Evolutionary conservation across 768 basidiomycete species (phyloP).

Genomic region (Boletus rubropictus): DNA sequence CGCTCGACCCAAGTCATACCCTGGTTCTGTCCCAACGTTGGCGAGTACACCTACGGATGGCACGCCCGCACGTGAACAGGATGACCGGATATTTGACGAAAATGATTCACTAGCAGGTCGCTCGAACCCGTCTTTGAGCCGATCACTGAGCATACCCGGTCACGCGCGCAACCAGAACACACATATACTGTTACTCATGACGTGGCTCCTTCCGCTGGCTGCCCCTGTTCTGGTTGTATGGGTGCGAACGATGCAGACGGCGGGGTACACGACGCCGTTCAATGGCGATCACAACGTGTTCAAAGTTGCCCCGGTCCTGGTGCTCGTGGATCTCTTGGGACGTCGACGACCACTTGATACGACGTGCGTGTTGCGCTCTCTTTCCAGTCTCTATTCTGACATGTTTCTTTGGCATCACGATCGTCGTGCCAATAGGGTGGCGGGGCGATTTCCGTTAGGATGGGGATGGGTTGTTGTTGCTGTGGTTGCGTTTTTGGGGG

Average conservation of each 20-base stretch:
- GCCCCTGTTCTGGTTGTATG: constrained; percentile 82
- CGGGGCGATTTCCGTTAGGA: constrained; percentile 29
- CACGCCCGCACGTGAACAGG: constrained; percentile 17
- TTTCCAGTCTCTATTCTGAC: neutral
- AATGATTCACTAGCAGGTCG: constrained; percentile 7
- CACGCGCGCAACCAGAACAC: constrained; percentile 45
- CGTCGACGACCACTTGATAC: constrained; percentile 42
- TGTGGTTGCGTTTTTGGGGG: constrained; percentile 53
- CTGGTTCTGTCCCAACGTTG: constrained; percentile 25
- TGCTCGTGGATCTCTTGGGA: constrained; percentile 57
- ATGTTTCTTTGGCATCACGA: neutral
- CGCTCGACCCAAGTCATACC: constrained; percentile 10
- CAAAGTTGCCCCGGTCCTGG: constrained; percentile 56
- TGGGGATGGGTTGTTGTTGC: constrained; percentile 53
- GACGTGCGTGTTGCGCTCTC: constrained; percentile 31
- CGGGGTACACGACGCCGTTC: constrained; percentile 74
- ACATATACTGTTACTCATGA: constrained; percentile 70
- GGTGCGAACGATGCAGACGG: constrained; percentile 79
- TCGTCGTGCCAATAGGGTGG: constrained; percentile 4
- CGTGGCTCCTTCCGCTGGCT: constrained; percentile 71
- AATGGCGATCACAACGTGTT: constrained; percentile 73
- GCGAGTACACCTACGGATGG: constrained; percentile 20
- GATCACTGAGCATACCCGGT: neutral
- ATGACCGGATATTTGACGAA: constrained; percentile 3
- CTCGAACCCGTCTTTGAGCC: neutral